Percentiles rank a stretch among this genome's conserved stretches.
phyloP scores from a whole-genome alignment of 2,329 filamentous ascomycete species.

The Ophiostoma perfectum region DNA sequence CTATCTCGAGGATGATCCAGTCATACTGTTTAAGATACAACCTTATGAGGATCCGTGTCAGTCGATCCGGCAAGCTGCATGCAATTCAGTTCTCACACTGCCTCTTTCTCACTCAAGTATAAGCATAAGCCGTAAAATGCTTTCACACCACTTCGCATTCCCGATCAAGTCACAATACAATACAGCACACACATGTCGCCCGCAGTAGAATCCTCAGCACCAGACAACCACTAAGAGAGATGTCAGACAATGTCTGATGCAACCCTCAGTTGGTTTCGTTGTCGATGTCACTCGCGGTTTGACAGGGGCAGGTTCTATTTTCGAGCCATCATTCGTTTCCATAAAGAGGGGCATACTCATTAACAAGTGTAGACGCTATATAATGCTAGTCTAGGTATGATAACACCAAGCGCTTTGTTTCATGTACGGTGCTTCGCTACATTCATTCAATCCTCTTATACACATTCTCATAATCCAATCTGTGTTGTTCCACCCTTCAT shows the following conservation, averaged over 20 bases:
- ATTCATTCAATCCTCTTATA: not conserved
- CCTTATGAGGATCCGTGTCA: too few species aligned
- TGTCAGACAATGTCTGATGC: slow-evolving; percentile 4
- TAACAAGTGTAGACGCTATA: not conserved
- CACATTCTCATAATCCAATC: not conserved
- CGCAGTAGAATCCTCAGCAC: not conserved
- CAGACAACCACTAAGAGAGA: not conserved
- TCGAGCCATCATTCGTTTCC: too few species aligned
- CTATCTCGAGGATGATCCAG: not conserved
- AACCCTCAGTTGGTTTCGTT: not conserved
- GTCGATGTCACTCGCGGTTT: not conserved
- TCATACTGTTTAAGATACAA: too few species aligned
- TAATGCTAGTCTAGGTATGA: not conserved
- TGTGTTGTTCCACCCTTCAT: not conserved
- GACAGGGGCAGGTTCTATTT: not conserved
- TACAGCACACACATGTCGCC: not conserved
- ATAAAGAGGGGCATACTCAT: not conserved
- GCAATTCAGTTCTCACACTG: not conserved
- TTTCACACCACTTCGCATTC: too few species aligned
- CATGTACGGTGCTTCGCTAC: not conserved
- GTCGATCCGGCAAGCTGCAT: too few species aligned
- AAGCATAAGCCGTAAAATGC: too few species aligned
- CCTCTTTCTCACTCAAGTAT: too few species aligned
- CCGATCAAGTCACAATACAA: too few species aligned
- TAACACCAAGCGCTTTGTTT: not conserved